Percentiles rank a stretch among this genome's conserved stretches.
These are phyloP conservation scores for Biscogniauxia marginata DNA, from an alignment of 2,329 filamentous ascomycete genomes.

Conservation along the genomic window DNA sequence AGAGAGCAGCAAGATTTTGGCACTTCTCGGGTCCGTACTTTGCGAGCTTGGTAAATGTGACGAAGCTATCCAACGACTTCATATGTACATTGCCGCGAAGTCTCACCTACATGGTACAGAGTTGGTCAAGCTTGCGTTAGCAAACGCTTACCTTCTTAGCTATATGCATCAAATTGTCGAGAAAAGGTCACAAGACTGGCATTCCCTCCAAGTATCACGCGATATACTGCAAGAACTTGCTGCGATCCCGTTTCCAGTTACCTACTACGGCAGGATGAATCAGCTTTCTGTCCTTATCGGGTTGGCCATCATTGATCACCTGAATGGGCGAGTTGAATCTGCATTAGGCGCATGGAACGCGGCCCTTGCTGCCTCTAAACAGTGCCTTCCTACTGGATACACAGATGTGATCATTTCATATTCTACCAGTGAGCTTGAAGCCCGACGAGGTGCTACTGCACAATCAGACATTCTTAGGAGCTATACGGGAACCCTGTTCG, in stretches of 20 bases:
- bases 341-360: slow-evolving; percentile 2
- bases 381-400: slow-evolving; percentile 6
- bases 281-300: too few relatives aligned
- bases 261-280: too few relatives aligned
- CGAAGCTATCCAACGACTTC: too few relatives aligned
- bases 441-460: not conserved
- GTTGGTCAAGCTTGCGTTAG: not conserved
- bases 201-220: too few relatives aligned
- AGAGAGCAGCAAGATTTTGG: too few relatives aligned
- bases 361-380: slow-evolving; percentile 3
- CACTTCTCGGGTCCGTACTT: too few relatives aligned
- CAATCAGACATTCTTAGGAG: not conserved
- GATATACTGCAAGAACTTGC: not conserved
- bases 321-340: not conserved
- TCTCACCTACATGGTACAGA: not conserved
- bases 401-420: slow-evolving; percentile 12
- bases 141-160: not conserved
- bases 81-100: too few relatives aligned
- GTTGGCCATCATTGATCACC: slow-evolving; percentile 1
- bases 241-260: too few relatives aligned
- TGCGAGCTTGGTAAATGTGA: too few relatives aligned
- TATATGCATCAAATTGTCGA: too few relatives aligned
- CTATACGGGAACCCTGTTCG: slow-evolving; percentile 2
- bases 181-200: too few relatives aligned
- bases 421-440: slow-evolving; percentile 6